Evolutionary conservation across 2,329 filamentous ascomycete species (phyloP).

Genomic region (Kalaharituber pfeilii): DNA sequence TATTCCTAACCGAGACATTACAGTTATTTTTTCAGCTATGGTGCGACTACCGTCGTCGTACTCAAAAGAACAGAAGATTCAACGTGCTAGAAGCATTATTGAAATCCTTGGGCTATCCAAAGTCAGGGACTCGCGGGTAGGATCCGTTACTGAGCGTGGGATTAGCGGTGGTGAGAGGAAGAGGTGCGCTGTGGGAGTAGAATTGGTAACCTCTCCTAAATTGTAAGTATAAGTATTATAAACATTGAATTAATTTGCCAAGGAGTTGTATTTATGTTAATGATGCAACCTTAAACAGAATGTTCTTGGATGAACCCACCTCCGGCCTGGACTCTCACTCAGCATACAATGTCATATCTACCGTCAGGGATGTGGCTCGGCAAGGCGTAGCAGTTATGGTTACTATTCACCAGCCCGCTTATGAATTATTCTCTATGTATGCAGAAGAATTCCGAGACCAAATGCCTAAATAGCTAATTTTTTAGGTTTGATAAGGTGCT

Average conservation of each 20-base stretch:
- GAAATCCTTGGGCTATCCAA: neutral
- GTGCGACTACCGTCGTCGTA: neutral
- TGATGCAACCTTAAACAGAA: neutral
- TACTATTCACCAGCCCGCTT: constrained; percentile 60
- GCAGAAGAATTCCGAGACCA: neutral
- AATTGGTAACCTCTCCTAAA: constrained; percentile 1
- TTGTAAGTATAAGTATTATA: neutral
- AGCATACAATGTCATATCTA: constrained; percentile 58
- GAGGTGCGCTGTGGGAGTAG: neutral
- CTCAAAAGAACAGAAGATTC: constrained; percentile 2
- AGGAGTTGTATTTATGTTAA: neutral
- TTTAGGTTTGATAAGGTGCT: constrained; percentile 2
- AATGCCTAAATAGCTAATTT: neutral
- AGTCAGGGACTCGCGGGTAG: neutral
- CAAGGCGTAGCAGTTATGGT: constrained; percentile 55
- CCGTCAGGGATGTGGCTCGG: constrained; percentile 48
- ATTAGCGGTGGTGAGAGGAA: constrained; percentile 1
- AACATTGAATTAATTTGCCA: too few species aligned
- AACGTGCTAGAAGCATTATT: neutral
- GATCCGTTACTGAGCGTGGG: neutral
- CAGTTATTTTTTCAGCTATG: constrained; percentile 1
- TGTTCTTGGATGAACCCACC: constrained; percentile 2
- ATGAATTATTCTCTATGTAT: constrained; percentile 1
- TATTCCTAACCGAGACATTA: neutral
- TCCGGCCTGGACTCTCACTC: constrained; percentile 58